Evolutionary conservation across 1,139 yeast genomes (phyloP).

Genomic region (Yamadazyma aaseri): DNA sequence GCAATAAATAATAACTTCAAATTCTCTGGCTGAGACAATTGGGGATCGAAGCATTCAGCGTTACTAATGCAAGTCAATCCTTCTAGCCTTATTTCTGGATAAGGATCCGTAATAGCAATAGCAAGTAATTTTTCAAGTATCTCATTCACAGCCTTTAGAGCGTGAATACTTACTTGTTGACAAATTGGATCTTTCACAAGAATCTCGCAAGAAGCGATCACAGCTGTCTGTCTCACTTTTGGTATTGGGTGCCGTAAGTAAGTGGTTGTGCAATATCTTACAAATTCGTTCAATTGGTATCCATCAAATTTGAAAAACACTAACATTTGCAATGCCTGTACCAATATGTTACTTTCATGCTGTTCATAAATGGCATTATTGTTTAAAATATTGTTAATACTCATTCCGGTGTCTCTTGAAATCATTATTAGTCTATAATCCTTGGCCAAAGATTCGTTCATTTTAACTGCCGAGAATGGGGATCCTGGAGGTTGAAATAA

Average conservation of each 20-base stretch:
- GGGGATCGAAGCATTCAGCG: constrained; percentile 81
- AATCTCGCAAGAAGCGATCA: constrained; percentile 78
- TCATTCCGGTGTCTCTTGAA: constrained; percentile 58
- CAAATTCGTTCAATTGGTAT: constrained; percentile 81
- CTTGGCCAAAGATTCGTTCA: constrained; percentile 67
- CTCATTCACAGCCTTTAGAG: constrained; percentile 80
- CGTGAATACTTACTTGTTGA: constrained; percentile 78
- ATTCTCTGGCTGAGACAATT: constrained; percentile 89
- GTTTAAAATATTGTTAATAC: constrained; percentile 36
- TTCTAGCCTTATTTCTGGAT: constrained; percentile 77
- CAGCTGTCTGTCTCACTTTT: constrained; percentile 80
- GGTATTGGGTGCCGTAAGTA: constrained; percentile 81
- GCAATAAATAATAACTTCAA: constrained; percentile 84
- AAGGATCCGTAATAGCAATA: constrained; percentile 87
- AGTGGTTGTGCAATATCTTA: constrained; percentile 74
- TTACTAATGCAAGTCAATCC: constrained; percentile 63
- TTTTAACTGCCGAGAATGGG: constrained; percentile 65
- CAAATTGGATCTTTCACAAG: constrained; percentile 82
- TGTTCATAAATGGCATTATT: constrained; percentile 41
- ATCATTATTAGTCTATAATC: constrained; percentile 76
- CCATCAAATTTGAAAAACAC: constrained; percentile 73
- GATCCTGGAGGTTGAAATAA: constrained; percentile 86
- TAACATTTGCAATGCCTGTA: constrained; percentile 71
- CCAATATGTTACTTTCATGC: constrained; percentile 52
- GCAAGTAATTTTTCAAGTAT: constrained; percentile 79